These are phyloP conservation scores for Eutypella sp. DNA, from an alignment of 2,329 filamentous ascomycete genomes.

Conservation along the genomic window DNA sequence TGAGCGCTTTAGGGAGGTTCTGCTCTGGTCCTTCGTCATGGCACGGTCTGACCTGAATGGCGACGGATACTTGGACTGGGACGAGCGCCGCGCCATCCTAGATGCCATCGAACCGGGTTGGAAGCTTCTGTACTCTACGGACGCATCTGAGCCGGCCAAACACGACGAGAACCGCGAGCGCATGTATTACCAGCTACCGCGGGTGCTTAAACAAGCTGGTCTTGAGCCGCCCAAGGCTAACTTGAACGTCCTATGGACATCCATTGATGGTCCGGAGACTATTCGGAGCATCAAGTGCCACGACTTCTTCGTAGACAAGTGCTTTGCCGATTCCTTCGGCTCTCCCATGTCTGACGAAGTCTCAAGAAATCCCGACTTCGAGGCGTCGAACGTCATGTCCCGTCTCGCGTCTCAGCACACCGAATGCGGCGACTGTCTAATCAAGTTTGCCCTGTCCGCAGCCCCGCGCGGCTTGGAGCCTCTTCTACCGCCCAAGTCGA, in stretches of 20 bases:
- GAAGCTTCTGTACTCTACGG: conserved; percentile 14
- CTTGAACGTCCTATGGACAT: conserved; percentile 36
- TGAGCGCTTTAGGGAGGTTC: conserved; percentile 36
- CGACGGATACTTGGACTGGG: conserved; percentile 36
- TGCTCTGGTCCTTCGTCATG: conserved; percentile 39
- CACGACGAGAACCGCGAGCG: conserved; percentile 27
- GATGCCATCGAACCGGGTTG: conserved; percentile 21
- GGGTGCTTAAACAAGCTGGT: conserved; percentile 31
- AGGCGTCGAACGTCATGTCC: conserved; percentile 33
- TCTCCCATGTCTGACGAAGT: conserved; percentile 28
- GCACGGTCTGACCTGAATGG: conserved; percentile 30
- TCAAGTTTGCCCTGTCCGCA: conserved; percentile 34
- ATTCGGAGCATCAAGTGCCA: conserved; percentile 35
- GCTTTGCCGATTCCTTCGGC: conserved; percentile 36
- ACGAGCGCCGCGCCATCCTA: conserved; percentile 15
- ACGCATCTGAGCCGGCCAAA: conserved; percentile 25
- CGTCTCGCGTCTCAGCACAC: conserved; percentile 32
- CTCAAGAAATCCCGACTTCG: conserved; percentile 32
- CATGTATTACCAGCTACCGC: conserved; percentile 33
- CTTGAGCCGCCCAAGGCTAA: conserved; percentile 35
- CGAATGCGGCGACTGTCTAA: conserved; percentile 36
- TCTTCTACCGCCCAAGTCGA: conserved; percentile 29
- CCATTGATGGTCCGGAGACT: conserved; percentile 34
- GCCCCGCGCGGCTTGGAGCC: conserved; percentile 30
- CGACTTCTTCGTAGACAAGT: conserved; percentile 36